A percentile compares a stretch with the other conserved stretches of the same genome.
These are phyloP conservation scores for Pichia rugopelliculosa DNA, from an alignment of 805 yeast species.

Conservation along the genomic window DNA sequence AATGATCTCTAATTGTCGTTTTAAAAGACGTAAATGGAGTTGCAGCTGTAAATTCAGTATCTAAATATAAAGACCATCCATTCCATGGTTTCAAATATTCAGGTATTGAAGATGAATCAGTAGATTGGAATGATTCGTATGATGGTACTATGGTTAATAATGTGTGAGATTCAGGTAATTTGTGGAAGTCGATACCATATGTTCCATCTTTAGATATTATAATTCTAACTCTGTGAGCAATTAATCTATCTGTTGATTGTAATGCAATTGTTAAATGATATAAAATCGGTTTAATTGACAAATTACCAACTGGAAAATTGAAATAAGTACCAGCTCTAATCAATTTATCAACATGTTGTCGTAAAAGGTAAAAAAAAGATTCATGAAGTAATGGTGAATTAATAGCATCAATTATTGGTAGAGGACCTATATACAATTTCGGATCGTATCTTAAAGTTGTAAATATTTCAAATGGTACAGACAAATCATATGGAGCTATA, in stretches of 20 bases:
- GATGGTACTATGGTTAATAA: slow-evolving; percentile 5
- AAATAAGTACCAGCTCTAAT: slow-evolving; percentile 49
- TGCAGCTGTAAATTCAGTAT: slow-evolving; percentile 40
- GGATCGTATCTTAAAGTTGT: slow-evolving; percentile 79
- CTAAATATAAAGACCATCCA: slow-evolving; percentile 59
- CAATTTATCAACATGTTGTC: slow-evolving; percentile 57
- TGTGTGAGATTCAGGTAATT: slow-evolving; percentile 5
- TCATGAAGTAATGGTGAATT: slow-evolving; percentile 19
- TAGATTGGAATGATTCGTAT: not conserved
- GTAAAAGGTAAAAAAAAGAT: slow-evolving; percentile 50
- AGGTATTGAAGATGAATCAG: not conserved
- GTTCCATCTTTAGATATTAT: slow-evolving; percentile 27
- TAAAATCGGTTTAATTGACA: slow-evolving; percentile 38
- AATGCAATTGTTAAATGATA: slow-evolving; percentile 34
- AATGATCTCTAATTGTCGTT: slow-evolving; percentile 65
- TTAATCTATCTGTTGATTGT: slow-evolving; percentile 21
- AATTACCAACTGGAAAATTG: slow-evolving; percentile 29
- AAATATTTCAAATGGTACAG: slow-evolving; percentile 43
- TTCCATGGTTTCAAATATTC: slow-evolving; percentile 6
- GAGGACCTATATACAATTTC: slow-evolving; percentile 28
- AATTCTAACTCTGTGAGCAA: slow-evolving; percentile 43
- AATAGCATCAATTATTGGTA: slow-evolving; percentile 19
- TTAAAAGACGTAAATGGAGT: slow-evolving; percentile 84
- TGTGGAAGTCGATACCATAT: slow-evolving; percentile 29
- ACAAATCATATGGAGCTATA: not conserved